A percentile compares a stretch with the other conserved stretches of the same genome.
Conservation (phyloP, 2,329 filamentous ascomycete species). For the Exophiala viscosa region DNA sequence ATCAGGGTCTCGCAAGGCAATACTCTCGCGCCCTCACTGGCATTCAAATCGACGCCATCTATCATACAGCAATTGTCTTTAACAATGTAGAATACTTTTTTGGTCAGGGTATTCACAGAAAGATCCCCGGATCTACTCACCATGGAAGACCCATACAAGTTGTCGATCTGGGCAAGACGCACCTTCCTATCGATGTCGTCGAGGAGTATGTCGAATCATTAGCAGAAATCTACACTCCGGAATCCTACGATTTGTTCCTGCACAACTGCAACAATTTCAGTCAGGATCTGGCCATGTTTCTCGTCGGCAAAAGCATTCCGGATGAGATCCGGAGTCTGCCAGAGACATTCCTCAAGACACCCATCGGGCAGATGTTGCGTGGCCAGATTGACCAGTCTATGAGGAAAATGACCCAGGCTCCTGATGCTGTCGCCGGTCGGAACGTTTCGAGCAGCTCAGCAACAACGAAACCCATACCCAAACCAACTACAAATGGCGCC, state of each 20-base stretch:
- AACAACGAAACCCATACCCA: constrained; percentile 4
- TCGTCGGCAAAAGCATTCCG: constrained; percentile 84
- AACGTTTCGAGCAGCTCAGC: constrained; percentile 18
- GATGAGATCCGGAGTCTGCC: constrained; percentile 81
- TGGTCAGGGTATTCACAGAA: constrained; percentile 79
- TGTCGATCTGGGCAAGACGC: constrained; percentile 69
- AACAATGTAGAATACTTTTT: constrained; percentile 86
- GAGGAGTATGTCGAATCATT: constrained; percentile 84
- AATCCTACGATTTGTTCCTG: constrained; percentile 82
- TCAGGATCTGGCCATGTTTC: constrained; percentile 84
- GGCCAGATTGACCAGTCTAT: constrained; percentile 68
- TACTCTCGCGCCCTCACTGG: constrained; percentile 60
- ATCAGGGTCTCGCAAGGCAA: constrained; percentile 54
- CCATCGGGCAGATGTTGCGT: constrained; percentile 81
- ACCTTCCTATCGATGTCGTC: constrained; percentile 75
- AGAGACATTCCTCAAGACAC: constrained; percentile 76
- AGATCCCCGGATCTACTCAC: constrained; percentile 76
- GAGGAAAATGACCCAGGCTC: constrained; percentile 59
- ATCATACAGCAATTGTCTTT: constrained; percentile 88
- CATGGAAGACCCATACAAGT: constrained; percentile 78
- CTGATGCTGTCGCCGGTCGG: constrained; percentile 34
- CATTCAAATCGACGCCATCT: constrained; percentile 81
- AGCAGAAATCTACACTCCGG: constrained; percentile 73
- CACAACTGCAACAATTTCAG: constrained; percentile 99
- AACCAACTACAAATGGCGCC: constrained; percentile 6